Evolutionary conservation across 2,329 filamentous ascomycete genomes (phyloP).

Genomic region (Fusarium marasasianum): DNA sequence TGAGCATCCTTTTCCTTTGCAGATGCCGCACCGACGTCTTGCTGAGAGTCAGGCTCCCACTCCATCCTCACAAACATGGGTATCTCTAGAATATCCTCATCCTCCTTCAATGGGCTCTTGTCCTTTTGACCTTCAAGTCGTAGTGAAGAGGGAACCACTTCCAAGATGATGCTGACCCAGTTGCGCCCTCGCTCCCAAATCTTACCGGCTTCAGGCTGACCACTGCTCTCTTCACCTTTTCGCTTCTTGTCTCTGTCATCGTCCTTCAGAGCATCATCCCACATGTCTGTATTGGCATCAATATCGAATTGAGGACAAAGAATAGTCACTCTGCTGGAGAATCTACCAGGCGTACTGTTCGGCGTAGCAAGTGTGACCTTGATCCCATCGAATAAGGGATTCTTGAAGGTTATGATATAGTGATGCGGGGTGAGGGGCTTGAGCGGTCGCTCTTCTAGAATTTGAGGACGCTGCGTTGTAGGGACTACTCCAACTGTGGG

Average conservation of each 20-base stretch:
- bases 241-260: slow-evolving; percentile 51
- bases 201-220: slow-evolving; percentile 84
- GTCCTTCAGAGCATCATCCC: slow-evolving; percentile 85
- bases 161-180: slow-evolving; percentile 93
- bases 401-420: slow-evolving; percentile 89
- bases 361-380: slow-evolving; percentile 89
- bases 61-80: slow-evolving; percentile 93
- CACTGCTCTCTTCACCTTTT: slow-evolving; percentile 53
- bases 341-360: slow-evolving; percentile 77
- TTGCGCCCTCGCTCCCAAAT: slow-evolving; percentile 96
- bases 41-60: slow-evolving; percentile 79
- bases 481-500: slow-evolving; percentile 49
- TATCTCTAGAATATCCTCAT: slow-evolving; percentile 81
- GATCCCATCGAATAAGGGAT: slow-evolving; percentile 92
- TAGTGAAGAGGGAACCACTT: slow-evolving; percentile 77
- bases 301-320: slow-evolving; percentile 95
- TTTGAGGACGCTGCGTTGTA: slow-evolving; percentile 46
- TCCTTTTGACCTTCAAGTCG: slow-evolving; percentile 52
- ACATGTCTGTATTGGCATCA: slow-evolving; percentile 87
- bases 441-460: slow-evolving; percentile 48
- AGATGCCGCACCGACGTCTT: slow-evolving; percentile 67
- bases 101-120: slow-evolving; percentile 61
- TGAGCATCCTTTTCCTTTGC: slow-evolving; percentile 68
- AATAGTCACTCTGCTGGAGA: slow-evolving; percentile 84
- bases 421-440: slow-evolving; percentile 73